Conservation (phyloP, 2,329 filamentous ascomycete species). For the Calonectria pseudoreteaudii region DNA sequence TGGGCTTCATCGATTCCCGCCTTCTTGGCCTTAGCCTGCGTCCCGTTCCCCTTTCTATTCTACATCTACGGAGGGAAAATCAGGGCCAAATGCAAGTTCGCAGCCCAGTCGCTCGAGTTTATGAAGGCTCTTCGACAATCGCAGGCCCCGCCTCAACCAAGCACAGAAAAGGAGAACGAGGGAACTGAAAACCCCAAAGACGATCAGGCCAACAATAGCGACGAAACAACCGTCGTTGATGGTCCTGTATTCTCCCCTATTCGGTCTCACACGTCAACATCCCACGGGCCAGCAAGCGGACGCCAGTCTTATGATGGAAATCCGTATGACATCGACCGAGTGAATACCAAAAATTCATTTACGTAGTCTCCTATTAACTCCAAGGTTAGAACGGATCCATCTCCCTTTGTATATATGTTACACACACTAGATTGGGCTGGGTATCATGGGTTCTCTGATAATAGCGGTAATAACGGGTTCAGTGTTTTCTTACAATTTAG, state of each 20-base stretch:
- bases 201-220: neutral
- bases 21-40: neutral
- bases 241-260: neutral
- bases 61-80: neutral
- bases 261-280: neutral
- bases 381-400: neutral
- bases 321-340: neutral
- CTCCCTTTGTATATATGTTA: neutral
- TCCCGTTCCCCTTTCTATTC: neutral
- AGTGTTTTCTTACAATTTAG: neutral
- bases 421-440: neutral
- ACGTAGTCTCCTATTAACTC: neutral
- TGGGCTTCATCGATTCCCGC: slow-evolving; percentile 1
- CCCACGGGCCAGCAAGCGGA: neutral
- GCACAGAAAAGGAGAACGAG: neutral
- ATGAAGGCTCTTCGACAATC: neutral
- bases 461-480: neutral
- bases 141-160: neutral
- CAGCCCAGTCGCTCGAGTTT: neutral
- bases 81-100: neutral
- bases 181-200: neutral
- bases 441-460: neutral
- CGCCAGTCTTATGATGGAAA: neutral
- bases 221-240: neutral
- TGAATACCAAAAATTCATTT: neutral